Conservation (phyloP, 2,329 filamentous ascomycete genomes). For the Xylariomycetidae sp. region DNA sequence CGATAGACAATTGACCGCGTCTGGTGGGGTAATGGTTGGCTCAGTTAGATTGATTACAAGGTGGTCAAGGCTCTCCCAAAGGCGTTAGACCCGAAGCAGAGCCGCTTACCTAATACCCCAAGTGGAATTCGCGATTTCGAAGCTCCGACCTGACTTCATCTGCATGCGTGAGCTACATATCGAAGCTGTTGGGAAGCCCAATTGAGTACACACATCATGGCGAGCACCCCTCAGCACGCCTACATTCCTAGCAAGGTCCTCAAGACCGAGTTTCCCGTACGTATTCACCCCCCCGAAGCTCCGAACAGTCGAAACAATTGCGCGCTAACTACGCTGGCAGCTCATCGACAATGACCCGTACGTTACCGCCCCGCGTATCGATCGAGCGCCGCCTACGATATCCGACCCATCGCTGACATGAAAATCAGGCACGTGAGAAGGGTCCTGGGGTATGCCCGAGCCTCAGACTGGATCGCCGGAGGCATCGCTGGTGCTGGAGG, state of each 20-base stretch:
- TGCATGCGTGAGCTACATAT: constrained; percentile 10
- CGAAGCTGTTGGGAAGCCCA: constrained; percentile 20
- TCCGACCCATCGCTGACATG: neutral
- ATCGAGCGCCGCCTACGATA: constrained; percentile 5
- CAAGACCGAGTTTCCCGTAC: constrained; percentile 80
- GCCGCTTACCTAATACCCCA: constrained; percentile 25
- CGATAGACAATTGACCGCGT: constrained; percentile 3
- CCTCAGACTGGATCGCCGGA: constrained; percentile 74
- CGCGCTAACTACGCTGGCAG: constrained; percentile 45
- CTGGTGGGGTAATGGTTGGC: constrained; percentile 9
- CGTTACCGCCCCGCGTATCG: constrained; percentile 33
- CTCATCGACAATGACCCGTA: constrained; percentile 99
- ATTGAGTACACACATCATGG: constrained; percentile 31
- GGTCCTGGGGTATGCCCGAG: constrained; percentile 79
- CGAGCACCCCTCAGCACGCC: constrained; percentile 32
- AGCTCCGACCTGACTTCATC: constrained; percentile 18
- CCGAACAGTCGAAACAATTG: too few species aligned
- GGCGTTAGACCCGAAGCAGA: constrained; percentile 14
- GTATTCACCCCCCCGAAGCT: constrained; percentile 28
- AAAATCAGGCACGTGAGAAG: constrained; percentile 93
- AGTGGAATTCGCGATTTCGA: constrained; percentile 18
- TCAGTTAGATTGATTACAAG: neutral
- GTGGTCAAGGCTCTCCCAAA: constrained; percentile 10
- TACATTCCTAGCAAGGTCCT: constrained; percentile 73
- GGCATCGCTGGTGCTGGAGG: constrained; percentile 62